phyloP scores from a whole-genome alignment of 192 early-diverging fungal species.

The Pilobolus umbonatus region DNA sequence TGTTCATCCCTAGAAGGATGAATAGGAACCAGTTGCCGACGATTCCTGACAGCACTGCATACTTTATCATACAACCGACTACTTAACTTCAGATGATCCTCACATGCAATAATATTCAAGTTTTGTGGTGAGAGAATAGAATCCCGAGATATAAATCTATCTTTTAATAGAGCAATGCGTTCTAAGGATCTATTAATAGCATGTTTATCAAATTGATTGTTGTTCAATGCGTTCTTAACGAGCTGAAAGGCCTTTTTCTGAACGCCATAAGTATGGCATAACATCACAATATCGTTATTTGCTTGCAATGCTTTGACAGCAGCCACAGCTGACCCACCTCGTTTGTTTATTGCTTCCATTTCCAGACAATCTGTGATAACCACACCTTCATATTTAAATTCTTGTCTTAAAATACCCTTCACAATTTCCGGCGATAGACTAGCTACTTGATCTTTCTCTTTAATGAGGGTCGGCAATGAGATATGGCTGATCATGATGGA shows the following conservation, averaged over 20 bases:
- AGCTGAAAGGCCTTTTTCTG: conserved; percentile 23
- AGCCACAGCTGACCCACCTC: conserved; percentile 23
- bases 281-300: conserved; percentile 35
- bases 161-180: conserved; percentile 28
- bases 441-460: conserved; percentile 12
- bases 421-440: conserved; percentile 33
- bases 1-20: conserved; percentile 6
- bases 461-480: conserved; percentile 28
- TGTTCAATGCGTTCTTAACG: conserved; percentile 9
- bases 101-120: conserved; percentile 15
- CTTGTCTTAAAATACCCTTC: conserved; percentile 22
- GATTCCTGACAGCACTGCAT: conserved; percentile 27
- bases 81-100: conserved; percentile 20
- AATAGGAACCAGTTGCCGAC: conserved; percentile 17
- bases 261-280: conserved; percentile 31
- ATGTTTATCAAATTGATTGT: conserved; percentile 4
- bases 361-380: conserved; percentile 38
- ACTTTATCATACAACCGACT: conserved; percentile 24
- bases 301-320: conserved; percentile 29
- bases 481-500: conserved; percentile 36
- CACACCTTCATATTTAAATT: conserved; percentile 29
- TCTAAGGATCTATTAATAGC: conserved; percentile 20
- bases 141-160: conserved; percentile 29
- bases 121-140: conserved; percentile 3
- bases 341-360: conserved; percentile 37